Percentiles rank a stretch among this genome's conserved stretches.
Conservation (phyloP, 164 flowering plant genomes). For the Tinospora cordifolia region DNA sequence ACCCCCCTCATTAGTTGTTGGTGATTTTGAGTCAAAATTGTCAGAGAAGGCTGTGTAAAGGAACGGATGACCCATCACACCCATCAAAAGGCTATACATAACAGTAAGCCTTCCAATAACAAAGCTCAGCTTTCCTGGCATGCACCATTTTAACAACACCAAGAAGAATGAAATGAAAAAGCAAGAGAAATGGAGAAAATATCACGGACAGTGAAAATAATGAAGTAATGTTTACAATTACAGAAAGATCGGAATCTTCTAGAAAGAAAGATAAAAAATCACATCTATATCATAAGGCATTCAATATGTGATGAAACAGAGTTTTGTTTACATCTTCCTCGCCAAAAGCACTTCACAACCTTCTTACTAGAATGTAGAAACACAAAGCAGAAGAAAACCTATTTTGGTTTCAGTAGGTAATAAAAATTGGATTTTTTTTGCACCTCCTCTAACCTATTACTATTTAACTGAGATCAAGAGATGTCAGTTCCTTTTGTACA, state of each 20-base stretch:
- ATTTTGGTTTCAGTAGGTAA: slow-evolving; percentile 13
- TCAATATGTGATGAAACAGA: slow-evolving; percentile 19
- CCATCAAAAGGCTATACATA: not conserved
- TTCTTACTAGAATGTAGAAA: slow-evolving; percentile 9
- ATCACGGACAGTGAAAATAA: not conserved
- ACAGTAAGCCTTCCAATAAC: not conserved
- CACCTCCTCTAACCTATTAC: slow-evolving; percentile 3
- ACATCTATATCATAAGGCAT: slow-evolving; percentile 19
- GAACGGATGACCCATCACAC: not conserved
- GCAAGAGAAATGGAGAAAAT: not conserved
- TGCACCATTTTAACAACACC: not conserved
- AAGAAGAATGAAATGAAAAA: too few species aligned
- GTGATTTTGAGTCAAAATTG: slow-evolving; percentile 8
- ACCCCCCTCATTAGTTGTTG: slow-evolving; percentile 8
- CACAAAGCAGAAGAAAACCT: slow-evolving; percentile 1
- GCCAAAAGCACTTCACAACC: slow-evolving; percentile 12
- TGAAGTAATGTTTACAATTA: not conserved
- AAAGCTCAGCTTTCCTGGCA: not conserved
- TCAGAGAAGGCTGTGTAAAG: slow-evolving; percentile 12
- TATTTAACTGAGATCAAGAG: not conserved
- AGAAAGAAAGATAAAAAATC: not conserved
- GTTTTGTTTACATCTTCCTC: slow-evolving; percentile 16
- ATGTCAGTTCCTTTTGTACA: slow-evolving; percentile 7
- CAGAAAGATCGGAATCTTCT: not conserved
- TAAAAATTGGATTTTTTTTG: slow-evolving; percentile 1